Evolutionary conservation across 78 protist genomes (phyloP).

Genomic region (Abeoforma whisleri): DNA sequence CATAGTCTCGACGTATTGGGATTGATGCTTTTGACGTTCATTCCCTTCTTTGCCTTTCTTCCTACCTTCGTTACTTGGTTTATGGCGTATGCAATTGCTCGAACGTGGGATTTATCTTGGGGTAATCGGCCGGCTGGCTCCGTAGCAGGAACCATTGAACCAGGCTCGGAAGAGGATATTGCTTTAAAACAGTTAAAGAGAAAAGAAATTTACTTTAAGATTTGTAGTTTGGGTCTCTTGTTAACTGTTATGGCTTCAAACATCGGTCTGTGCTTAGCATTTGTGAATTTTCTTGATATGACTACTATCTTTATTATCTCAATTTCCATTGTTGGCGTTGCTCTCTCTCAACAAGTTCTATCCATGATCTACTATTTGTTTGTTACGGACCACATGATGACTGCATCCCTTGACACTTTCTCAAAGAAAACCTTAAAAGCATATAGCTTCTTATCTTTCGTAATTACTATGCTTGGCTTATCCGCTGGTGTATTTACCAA

Average conservation of each 20-base stretch:
- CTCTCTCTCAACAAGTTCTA: not conserved
- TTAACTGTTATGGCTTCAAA: not conserved
- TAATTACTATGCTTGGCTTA: not conserved
- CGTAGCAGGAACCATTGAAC: too few relatives aligned
- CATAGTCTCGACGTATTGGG: not conserved
- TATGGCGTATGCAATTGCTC: constrained; percentile 9
- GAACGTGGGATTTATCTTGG: constrained; percentile 40
- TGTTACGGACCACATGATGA: not conserved
- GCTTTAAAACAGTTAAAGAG: not conserved
- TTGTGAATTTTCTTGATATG: not conserved
- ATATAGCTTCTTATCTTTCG: not conserved
- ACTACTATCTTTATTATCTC: not conserved
- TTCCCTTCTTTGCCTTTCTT: constrained; percentile 21
- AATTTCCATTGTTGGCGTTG: not conserved
- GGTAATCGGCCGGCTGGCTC: constrained; percentile 38
- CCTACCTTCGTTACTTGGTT: constrained; percentile 22
- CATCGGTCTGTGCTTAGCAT: not conserved
- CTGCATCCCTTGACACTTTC: not conserved
- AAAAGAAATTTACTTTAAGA: not conserved
- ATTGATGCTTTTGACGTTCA: not conserved
- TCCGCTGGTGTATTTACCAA: not conserved
- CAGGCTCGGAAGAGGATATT: not conserved
- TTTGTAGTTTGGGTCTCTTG: not conserved
- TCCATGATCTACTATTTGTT: not conserved
- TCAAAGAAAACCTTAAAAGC: not conserved